Percentiles rank a stretch among this genome's conserved stretches.
Evolutionary conservation across 2,329 filamentous ascomycete genomes (phyloP).

Genomic region (Trichoderma breve): DNA sequence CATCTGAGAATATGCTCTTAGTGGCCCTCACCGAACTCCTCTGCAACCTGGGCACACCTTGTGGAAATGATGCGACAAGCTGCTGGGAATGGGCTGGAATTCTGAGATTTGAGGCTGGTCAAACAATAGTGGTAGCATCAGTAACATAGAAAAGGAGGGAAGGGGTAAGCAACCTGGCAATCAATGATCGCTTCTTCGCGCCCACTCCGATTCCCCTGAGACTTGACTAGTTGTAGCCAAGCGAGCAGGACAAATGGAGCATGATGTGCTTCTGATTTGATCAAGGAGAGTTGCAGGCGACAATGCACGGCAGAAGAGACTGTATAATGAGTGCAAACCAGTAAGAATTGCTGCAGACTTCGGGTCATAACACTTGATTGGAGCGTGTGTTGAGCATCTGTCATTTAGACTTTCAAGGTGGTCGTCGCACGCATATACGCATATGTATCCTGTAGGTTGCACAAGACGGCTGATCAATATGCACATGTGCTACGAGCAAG

Average conservation of each 20-base stretch:
- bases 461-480: neutral
- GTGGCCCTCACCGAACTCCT: neutral
- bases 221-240: neutral
- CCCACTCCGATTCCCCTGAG: neutral
- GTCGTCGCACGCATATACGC: conserved; percentile 31
- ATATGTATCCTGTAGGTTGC: conserved; percentile 25
- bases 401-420: neutral
- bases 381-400: neutral
- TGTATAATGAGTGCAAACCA: neutral
- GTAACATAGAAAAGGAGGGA: neutral
- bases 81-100: neutral
- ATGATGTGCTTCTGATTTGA: neutral
- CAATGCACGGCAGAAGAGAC: neutral
- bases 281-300: neutral
- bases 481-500: neutral
- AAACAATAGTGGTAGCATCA: neutral
- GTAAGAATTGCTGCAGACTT: neutral
- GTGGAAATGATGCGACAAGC: neutral
- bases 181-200: neutral
- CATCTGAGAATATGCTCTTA: neutral
- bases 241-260: neutral
- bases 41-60: neutral
- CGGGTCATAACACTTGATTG: neutral
- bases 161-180: neutral
- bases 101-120: neutral